Conservation (phyloP, 495 filamentous ascomycete genomes). For the Physcia stellaris region DNA sequence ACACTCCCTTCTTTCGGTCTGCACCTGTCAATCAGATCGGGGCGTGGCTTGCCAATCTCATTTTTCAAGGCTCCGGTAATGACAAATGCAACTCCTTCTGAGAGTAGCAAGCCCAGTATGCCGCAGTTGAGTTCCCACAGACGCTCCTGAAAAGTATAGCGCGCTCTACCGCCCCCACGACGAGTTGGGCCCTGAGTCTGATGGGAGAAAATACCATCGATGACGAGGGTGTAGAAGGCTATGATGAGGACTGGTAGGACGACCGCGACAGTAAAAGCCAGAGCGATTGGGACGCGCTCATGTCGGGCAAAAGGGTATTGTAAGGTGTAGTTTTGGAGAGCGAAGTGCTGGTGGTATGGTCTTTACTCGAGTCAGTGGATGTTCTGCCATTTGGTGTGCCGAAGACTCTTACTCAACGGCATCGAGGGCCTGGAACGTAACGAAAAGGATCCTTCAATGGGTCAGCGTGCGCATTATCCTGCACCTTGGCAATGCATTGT, state of each 20-base stretch:
- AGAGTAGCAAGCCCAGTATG: slow-evolving; percentile 57
- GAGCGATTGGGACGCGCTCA: slow-evolving; percentile 53
- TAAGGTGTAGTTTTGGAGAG: slow-evolving; percentile 44
- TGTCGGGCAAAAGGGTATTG: slow-evolving; percentile 61
- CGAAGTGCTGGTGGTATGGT: slow-evolving; percentile 47
- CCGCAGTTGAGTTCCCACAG: slow-evolving; percentile 80
- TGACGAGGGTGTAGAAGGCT: slow-evolving; percentile 53
- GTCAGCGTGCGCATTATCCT: slow-evolving; percentile 27
- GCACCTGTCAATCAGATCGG: slow-evolving; percentile 65
- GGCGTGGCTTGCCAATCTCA: slow-evolving; percentile 71
- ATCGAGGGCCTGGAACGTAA: slow-evolving; percentile 40
- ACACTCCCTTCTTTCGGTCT: slow-evolving; percentile 31
- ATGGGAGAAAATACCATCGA: slow-evolving; percentile 56
- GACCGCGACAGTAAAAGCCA: slow-evolving; percentile 42
- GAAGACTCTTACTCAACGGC: too few relatives aligned
- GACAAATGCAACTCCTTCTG: slow-evolving; percentile 53
- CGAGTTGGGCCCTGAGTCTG: slow-evolving; percentile 17
- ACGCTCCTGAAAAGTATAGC: slow-evolving; percentile 48
- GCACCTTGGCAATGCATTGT: slow-evolving; percentile 15
- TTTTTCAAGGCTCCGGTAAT: slow-evolving; percentile 79
- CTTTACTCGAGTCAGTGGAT: too few relatives aligned
- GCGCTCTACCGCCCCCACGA: slow-evolving; percentile 30
- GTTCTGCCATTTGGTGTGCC: too few relatives aligned
- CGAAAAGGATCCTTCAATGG: slow-evolving; percentile 32
- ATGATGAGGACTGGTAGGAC: slow-evolving; percentile 51